phyloP scores from a whole-genome alignment of 768 basidiomycete species.

The Phaeotremella skinneri region DNA sequence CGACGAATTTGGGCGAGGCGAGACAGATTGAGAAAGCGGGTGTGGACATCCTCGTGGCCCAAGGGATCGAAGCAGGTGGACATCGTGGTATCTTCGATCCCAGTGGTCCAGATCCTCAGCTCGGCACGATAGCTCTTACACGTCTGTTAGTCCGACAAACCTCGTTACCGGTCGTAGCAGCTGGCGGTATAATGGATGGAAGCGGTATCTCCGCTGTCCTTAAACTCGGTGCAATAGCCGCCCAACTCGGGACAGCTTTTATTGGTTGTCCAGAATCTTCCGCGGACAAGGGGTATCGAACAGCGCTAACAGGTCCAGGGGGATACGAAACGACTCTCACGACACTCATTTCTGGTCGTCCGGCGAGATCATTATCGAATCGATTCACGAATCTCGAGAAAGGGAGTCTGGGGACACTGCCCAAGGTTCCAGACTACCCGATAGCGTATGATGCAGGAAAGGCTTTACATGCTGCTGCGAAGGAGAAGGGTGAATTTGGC shows the following conservation, averaged over 20 bases:
- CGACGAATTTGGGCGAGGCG: constrained; percentile 33
- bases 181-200: constrained; percentile 47
- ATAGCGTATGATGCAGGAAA: constrained; percentile 43
- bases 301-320: constrained; percentile 12
- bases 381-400: constrained; percentile 27
- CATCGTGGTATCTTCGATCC: constrained; percentile 41
- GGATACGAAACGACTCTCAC: constrained; percentile 28
- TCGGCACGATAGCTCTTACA: constrained; percentile 27
- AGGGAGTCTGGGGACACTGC: not conserved
- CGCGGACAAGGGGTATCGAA: constrained; percentile 30
- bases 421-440: constrained; percentile 32
- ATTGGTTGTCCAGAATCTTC: constrained; percentile 33
- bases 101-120: constrained; percentile 20
- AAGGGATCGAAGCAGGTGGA: constrained; percentile 42
- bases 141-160: constrained; percentile 13
- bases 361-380: constrained; percentile 34
- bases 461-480: constrained; percentile 35
- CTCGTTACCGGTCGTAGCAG: constrained; percentile 35
- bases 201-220: constrained; percentile 25
- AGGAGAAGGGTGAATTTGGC: constrained; percentile 30
- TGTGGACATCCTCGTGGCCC: constrained; percentile 40
- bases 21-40: constrained; percentile 17
- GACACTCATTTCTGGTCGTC: constrained; percentile 38
- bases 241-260: constrained; percentile 45
- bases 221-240: constrained; percentile 27